Conservation (phyloP, 805 yeast species). For the Debaryomyces prosopidis region DNA sequence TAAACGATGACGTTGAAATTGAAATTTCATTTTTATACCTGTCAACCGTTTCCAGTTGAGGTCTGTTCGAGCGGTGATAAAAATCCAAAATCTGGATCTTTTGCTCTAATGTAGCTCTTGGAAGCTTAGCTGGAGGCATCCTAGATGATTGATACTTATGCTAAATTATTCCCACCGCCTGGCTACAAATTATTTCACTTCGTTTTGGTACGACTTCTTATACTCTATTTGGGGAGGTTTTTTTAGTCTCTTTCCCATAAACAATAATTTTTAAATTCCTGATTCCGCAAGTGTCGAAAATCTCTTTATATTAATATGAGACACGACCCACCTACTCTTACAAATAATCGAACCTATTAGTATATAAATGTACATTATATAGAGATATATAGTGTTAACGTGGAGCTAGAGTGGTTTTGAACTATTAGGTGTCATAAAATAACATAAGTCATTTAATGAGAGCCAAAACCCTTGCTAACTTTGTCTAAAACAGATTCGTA, state of each 20-base stretch:
- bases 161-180: not conserved
- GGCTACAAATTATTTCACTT: not conserved
- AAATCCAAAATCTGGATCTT: constrained; percentile 56
- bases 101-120: constrained; percentile 60
- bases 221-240: not conserved
- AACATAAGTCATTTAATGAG: constrained; percentile 24
- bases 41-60: constrained; percentile 61
- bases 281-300: constrained; percentile 11
- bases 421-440: not conserved
- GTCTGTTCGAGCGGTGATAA: constrained; percentile 46
- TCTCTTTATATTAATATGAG: not conserved
- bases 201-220: not conserved
- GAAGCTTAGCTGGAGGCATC: constrained; percentile 25
- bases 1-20: constrained; percentile 59
- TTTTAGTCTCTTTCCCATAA: not conserved
- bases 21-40: constrained; percentile 49
- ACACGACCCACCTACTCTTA: constrained; percentile 1
- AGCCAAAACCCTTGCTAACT: constrained; percentile 77
- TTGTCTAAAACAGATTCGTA: constrained; percentile 89
- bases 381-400: not conserved
- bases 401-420: not conserved
- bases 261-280: constrained; percentile 5
- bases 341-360: not conserved
- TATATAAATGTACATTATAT: constrained; percentile 5
- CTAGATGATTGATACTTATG: not conserved